These are phyloP conservation scores for Chrysanthemum makinoi DNA, from an alignment of 129 eudicot species.

Conservation along the genomic window DNA sequence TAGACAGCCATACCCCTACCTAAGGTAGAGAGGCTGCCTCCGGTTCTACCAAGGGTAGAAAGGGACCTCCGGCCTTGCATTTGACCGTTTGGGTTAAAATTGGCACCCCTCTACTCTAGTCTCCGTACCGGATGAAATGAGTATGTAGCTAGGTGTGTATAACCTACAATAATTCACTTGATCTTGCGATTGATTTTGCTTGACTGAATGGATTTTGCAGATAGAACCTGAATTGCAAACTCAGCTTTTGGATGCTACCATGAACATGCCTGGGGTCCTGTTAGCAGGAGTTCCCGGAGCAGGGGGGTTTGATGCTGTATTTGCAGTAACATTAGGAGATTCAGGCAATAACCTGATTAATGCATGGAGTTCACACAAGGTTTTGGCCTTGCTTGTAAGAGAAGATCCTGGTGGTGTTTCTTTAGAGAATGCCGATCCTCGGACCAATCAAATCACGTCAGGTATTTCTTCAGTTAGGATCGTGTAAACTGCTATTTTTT, in stretches of 20 bases:
- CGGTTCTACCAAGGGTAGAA: too few relatives aligned
- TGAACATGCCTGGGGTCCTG: constrained; percentile 77
- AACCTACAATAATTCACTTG: too few relatives aligned
- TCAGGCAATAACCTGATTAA: constrained; percentile 49
- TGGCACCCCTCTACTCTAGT: too few relatives aligned
- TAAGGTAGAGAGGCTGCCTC: too few relatives aligned
- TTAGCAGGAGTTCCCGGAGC: constrained; percentile 99
- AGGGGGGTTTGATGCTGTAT: constrained; percentile 98
- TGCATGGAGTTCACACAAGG: constrained; percentile 71
- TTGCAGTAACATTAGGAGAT: constrained; percentile 77
- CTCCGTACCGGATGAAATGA: too few relatives aligned
- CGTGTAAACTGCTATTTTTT: constrained; percentile 22
- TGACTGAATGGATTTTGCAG: constrained; percentile 38
- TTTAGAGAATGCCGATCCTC: constrained; percentile 76
- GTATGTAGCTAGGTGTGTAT: too few relatives aligned
- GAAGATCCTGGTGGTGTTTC: constrained; percentile 92
- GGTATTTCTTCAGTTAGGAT: constrained; percentile 58
- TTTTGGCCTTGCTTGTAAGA: constrained; percentile 82
- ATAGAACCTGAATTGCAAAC: constrained; percentile 95
- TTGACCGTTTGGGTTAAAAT: too few relatives aligned
- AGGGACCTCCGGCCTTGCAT: too few relatives aligned
- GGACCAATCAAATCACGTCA: constrained; percentile 50
- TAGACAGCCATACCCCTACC: too few relatives aligned
- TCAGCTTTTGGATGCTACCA: constrained; percentile 73
- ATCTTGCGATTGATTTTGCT: constrained; percentile 4